Evolutionary conservation across 1,284 basidiomycete genomes (phyloP).

Genomic region (Thelephora terrestris): DNA sequence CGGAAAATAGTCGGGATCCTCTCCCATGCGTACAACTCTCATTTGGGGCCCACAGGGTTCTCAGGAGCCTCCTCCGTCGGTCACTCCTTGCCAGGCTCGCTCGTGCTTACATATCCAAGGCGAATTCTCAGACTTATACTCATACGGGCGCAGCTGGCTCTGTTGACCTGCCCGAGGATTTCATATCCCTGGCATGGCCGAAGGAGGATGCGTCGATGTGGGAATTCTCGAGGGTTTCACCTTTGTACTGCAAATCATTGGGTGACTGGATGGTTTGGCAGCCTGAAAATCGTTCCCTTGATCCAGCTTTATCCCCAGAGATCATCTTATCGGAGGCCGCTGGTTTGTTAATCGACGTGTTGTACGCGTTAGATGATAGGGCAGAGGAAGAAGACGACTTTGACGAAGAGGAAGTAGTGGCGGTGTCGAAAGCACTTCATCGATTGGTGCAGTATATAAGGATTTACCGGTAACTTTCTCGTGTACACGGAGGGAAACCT

Average conservation of each 20-base stretch:
- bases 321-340: conserved; percentile 57
- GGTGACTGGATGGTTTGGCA: conserved; percentile 41
- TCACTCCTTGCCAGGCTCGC: conserved; percentile 52
- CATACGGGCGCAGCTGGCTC: conserved; percentile 48
- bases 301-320: conserved; percentile 30
- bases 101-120: conserved; percentile 47
- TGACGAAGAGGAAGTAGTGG: conserved; percentile 55
- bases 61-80: conserved; percentile 54
- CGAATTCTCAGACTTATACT: conserved; percentile 42
- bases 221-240: conserved; percentile 50
- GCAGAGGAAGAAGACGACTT: conserved; percentile 46
- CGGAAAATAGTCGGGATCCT: conserved; percentile 8
- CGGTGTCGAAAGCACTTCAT: conserved; percentile 49
- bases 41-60: conserved; percentile 54
- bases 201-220: conserved; percentile 49
- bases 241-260: conserved; percentile 39
- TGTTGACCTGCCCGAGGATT: conserved; percentile 45
- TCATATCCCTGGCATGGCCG: conserved; percentile 64
- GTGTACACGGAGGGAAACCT: not conserved
- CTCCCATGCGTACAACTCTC: conserved; percentile 34
- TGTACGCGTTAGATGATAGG: conserved; percentile 58
- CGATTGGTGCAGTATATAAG: conserved; percentile 47
- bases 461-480: conserved; percentile 34
- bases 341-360: conserved; percentile 56
- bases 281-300: conserved; percentile 2